Conservation (phyloP, 1,284 basidiomycete genomes). For the Melanopsichium pennsylvanicum region DNA sequence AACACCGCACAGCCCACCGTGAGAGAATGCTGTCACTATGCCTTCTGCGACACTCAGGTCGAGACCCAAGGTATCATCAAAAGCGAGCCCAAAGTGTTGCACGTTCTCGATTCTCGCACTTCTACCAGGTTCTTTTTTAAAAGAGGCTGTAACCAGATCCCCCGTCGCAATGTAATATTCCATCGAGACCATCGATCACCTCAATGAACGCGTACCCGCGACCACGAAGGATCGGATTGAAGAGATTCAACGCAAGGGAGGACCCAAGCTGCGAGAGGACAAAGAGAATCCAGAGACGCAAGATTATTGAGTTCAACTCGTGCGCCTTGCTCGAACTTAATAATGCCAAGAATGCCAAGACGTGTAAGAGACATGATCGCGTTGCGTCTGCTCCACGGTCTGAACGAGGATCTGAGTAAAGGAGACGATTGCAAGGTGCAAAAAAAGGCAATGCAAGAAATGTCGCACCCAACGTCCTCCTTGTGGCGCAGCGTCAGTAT, state of each 20-base stretch:
- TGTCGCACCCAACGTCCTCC: slow-evolving; percentile 42
- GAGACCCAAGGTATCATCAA: slow-evolving; percentile 51
- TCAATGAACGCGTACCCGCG: slow-evolving; percentile 55
- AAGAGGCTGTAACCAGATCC: slow-evolving; percentile 34
- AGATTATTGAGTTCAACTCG: slow-evolving; percentile 59
- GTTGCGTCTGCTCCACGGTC: slow-evolving; percentile 41
- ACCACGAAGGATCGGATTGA: slow-evolving; percentile 57
- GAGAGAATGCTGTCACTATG: slow-evolving; percentile 34
- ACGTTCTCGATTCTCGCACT: slow-evolving; percentile 48
- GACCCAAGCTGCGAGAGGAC: slow-evolving; percentile 33
- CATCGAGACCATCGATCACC: slow-evolving; percentile 49
- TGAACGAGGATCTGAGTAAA: slow-evolving; percentile 43
- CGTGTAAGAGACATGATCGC: slow-evolving; percentile 42
- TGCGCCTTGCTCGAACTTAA: slow-evolving; percentile 36
- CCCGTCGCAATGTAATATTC: slow-evolving; percentile 49
- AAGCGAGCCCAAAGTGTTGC: slow-evolving; percentile 43
- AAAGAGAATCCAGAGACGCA: slow-evolving; percentile 52
- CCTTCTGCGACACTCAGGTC: slow-evolving; percentile 48
- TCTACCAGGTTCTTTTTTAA: slow-evolving; percentile 57
- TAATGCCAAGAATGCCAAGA: slow-evolving; percentile 28
- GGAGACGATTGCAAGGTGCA: slow-evolving; percentile 52
- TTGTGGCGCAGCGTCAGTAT: slow-evolving; percentile 52
- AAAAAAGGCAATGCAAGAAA: slow-evolving; percentile 50
- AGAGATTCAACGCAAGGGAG: slow-evolving; percentile 53
- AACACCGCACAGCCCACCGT: slow-evolving; percentile 39